Evolutionary conservation across 805 yeast genomes (phyloP).

Genomic region (Kazachstania bromeliacearum): DNA sequence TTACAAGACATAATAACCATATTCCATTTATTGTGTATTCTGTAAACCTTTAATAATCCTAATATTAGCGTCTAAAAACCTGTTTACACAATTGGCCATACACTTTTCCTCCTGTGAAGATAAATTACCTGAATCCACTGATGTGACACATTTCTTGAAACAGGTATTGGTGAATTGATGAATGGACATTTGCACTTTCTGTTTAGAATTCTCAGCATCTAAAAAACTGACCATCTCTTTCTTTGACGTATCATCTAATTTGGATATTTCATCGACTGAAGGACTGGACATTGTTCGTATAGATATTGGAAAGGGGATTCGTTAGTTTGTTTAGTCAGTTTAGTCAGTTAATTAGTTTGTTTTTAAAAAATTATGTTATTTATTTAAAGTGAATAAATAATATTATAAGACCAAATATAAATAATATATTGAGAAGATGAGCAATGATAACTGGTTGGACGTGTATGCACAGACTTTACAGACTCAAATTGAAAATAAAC

Average conservation of each 20-base stretch:
- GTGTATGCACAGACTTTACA: conserved; percentile 15
- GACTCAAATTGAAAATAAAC: conserved; percentile 21
- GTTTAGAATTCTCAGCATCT: conserved; percentile 75
- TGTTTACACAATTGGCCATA: conserved; percentile 68
- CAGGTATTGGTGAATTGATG: conserved; percentile 87
- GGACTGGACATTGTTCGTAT: conserved; percentile 33
- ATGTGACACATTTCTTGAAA: conserved; percentile 70
- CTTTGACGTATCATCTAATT: conserved; percentile 58
- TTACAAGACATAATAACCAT: too few relatives aligned
- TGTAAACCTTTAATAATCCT: conserved; percentile 56
- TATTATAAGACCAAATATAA: too few relatives aligned
- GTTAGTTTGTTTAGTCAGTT: too few relatives aligned
- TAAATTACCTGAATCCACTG: conserved; percentile 40
- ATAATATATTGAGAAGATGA: too few relatives aligned
- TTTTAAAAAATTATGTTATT: too few relatives aligned
- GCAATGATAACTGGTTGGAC: conserved; percentile 7
- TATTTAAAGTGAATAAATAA: too few relatives aligned
- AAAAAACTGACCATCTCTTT: conserved; percentile 67
- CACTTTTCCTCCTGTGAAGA: conserved; percentile 58
- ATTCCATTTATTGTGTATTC: too few relatives aligned
- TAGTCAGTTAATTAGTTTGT: too few relatives aligned
- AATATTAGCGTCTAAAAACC: conserved; percentile 82
- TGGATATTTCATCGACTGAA: conserved; percentile 34
- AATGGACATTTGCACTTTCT: conserved; percentile 78
- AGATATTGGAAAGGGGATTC: too few relatives aligned